Conservation (phyloP, 2,329 filamentous ascomycete genomes). For the Fusarium bactridioides region DNA sequence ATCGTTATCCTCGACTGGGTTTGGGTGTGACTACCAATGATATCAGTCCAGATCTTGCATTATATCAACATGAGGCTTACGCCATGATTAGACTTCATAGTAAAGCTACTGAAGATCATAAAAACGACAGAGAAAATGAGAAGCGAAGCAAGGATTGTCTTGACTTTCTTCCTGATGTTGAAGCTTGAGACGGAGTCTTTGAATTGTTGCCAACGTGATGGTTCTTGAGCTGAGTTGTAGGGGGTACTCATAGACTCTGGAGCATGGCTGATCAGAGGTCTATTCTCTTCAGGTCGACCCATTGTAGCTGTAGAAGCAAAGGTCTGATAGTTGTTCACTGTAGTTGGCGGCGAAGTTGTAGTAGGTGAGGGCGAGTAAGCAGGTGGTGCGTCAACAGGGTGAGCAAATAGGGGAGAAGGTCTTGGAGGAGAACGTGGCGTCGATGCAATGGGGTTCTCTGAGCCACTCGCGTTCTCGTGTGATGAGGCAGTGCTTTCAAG, state of each 20-base stretch:
- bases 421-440: slow-evolving; percentile 10
- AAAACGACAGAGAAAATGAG: slow-evolving; percentile 46
- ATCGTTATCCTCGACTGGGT: slow-evolving; percentile 31
- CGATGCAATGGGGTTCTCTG: not conserved
- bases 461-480: not conserved
- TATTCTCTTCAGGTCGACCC: slow-evolving; percentile 53
- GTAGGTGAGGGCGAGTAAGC: slow-evolving; percentile 57
- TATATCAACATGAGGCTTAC: slow-evolving; percentile 37
- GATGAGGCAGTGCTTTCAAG: not conserved
- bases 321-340: slow-evolving; percentile 52
- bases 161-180: slow-evolving; percentile 41
- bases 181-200: slow-evolving; percentile 32
- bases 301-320: slow-evolving; percentile 50
- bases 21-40: slow-evolving; percentile 21
- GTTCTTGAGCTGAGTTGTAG: slow-evolving; percentile 30
- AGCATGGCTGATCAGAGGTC: slow-evolving; percentile 51
- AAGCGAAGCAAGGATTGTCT: slow-evolving; percentile 43
- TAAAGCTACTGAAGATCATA: slow-evolving; percentile 39
- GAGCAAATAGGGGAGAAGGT: slow-evolving; percentile 17
- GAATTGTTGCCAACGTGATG: slow-evolving; percentile 43
- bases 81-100: slow-evolving; percentile 22
- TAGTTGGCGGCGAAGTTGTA: slow-evolving; percentile 46
- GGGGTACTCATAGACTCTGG: slow-evolving; percentile 58
- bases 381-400: slow-evolving; percentile 55
- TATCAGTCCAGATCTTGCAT: not conserved